Base-by-base conservation (phyloP, 106 monocot species). In the Platanthera zijinensis region DNA sequence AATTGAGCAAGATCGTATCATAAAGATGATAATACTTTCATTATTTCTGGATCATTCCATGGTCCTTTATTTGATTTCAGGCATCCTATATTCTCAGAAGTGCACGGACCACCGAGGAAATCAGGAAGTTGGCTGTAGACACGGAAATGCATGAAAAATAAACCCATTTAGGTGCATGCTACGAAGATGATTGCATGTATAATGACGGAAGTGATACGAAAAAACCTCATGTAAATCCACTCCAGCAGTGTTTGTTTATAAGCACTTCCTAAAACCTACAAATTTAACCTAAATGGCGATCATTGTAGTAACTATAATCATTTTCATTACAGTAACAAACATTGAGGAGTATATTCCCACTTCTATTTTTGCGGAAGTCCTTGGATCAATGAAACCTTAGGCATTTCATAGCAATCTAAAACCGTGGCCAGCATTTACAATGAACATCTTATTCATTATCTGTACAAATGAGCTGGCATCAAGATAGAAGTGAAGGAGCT, bases 371-470 rank as follows among this genome's bases (percentile, higher is more conserved):
- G 89, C 84, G 75, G 83, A 62, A 39, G 95, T 95, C 78, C 83
- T 89, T 69, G 92, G 89, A 80, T 95, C 95, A 74, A 95, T 75
- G 50, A 95, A 95, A 57, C 82, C 63, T 77, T 92, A 80, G 53
- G 92, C 80, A 82, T 79, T 92, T 92, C 95, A 95, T 47, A 95
- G 73, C 72, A 95, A 80, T 78, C 85, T 92, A 71, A 95, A 95
- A 57, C 92, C 86, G 59, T 68, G 81, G 48, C 95, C 89, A 54
- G 92, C 95, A 88, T 95, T 95, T 54, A 95, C 87, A 50, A 95
- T 81, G 75, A 86, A 95, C 95, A 95, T 84, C 77, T 92, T 82
- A 78, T 92, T 86, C 53, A 95, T 74, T 57, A 86, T 92, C 92
- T 95, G 83, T 71, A 86, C 50, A 76, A 74, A 51, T 64, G 19